A percentile compares a stretch with the other conserved stretches of the same genome.
phyloP scores from a whole-genome alignment of 2,329 filamentous ascomycete species.

The Fusarium sp. region DNA sequence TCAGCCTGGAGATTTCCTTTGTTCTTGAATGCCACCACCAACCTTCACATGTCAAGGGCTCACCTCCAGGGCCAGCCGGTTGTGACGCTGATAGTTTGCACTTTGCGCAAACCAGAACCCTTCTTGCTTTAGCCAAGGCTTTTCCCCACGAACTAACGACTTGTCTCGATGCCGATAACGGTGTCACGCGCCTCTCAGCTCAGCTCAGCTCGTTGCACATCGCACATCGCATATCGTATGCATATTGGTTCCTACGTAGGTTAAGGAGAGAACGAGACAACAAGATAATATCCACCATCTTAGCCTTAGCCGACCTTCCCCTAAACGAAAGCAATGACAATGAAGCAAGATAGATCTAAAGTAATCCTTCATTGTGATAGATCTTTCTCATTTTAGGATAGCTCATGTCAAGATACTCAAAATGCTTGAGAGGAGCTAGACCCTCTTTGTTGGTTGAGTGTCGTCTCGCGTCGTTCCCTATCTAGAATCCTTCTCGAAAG shows the following conservation, averaged over 20 bases:
- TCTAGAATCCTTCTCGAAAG: constrained; percentile 4
- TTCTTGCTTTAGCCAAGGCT: constrained; percentile 2
- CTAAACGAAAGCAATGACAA: neutral
- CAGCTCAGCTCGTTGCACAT: neutral
- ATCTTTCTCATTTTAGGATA: neutral
- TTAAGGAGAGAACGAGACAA: neutral
- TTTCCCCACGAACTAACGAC: neutral
- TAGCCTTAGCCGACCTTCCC: neutral
- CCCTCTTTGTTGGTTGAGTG: neutral
- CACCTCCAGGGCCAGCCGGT: neutral
- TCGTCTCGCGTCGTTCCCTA: neutral
- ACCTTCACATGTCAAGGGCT: constrained; percentile 26
- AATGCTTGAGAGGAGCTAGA: neutral
- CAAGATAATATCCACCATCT: neutral
- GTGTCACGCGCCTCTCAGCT: neutral
- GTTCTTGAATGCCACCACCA: neutral
- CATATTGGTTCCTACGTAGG: neutral
- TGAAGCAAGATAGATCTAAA: neutral
- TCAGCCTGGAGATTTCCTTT: neutral
- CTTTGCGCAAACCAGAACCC: constrained; percentile 6
- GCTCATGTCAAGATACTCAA: neutral
- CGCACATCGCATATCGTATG: neutral
- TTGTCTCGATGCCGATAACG: constrained; percentile 4
- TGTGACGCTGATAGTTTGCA: constrained; percentile 7
- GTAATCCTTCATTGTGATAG: neutral